These are phyloP conservation scores for Metschnikowia baotianmanensis DNA, from an alignment of 805 yeast genomes.

Conservation along the genomic window DNA sequence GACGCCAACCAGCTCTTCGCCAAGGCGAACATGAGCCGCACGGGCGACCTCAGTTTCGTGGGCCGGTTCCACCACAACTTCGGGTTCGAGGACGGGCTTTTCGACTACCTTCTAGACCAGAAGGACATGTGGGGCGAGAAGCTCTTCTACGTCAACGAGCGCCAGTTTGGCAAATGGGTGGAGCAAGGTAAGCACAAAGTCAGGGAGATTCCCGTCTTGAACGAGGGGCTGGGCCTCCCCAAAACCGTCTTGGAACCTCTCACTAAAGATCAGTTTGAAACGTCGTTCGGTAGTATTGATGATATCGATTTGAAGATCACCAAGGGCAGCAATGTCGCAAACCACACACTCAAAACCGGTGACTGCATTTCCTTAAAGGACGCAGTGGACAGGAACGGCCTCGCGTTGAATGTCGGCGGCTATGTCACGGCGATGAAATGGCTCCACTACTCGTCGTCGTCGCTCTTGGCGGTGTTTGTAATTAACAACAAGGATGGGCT, in stretches of 20 bases:
- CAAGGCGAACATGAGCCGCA: conserved; percentile 17
- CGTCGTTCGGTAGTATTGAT: conserved; percentile 21
- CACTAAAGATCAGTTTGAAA: conserved; percentile 20
- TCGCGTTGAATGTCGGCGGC: conserved; percentile 50
- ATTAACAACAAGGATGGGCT: conserved; percentile 33
- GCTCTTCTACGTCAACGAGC: conserved; percentile 42
- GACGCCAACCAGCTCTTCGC: conserved; percentile 14
- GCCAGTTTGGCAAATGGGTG: conserved; percentile 23
- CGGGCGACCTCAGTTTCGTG: conserved; percentile 20
- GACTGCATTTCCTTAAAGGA: conserved; percentile 15
- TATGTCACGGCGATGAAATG: conserved; percentile 53
- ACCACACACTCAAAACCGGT: conserved; percentile 6
- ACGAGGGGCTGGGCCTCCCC: conserved; percentile 11
- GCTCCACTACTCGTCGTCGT: conserved; percentile 32
- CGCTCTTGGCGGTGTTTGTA: conserved; percentile 50
- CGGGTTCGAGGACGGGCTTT: conserved; percentile 48
- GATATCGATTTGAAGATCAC: conserved; percentile 19
- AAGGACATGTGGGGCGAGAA: conserved; percentile 51
- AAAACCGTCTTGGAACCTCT: conserved; percentile 9
- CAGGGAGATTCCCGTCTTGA: conserved; percentile 10
- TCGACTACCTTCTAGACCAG: conserved; percentile 41
- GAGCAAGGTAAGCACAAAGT: conserved; percentile 14
- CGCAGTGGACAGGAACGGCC: conserved; percentile 30
- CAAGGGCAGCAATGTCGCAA: conserved; percentile 9
- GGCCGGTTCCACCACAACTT: conserved; percentile 37